Conservation (phyloP, 2,329 filamentous ascomycete genomes). For the Fusarium staphyleae region DNA sequence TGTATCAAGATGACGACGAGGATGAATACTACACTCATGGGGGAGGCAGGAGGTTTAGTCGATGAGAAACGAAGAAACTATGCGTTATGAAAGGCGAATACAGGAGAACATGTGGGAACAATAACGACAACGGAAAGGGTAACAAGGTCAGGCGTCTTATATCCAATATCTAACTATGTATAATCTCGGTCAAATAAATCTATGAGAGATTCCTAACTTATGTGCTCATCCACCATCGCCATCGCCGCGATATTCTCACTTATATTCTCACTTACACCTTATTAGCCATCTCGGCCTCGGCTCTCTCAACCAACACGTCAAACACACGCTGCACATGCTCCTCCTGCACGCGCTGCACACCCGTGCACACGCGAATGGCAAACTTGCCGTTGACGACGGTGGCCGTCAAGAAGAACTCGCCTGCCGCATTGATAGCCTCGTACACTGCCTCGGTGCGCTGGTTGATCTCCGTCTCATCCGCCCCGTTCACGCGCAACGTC, state of each 20-base stretch:
- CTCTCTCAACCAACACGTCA: conserved; percentile 70
- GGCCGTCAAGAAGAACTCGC: conserved; percentile 83
- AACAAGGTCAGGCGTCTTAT: neutral
- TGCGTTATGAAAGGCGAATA: conserved; percentile 4
- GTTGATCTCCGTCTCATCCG: conserved; percentile 63
- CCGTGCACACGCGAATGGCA: conserved; percentile 82
- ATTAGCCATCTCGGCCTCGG: conserved; percentile 52
- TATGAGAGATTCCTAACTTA: no score
- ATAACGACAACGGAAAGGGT: neutral
- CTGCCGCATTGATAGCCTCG: conserved; percentile 74
- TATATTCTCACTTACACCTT: conserved; percentile 3
- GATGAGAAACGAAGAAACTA: neutral
- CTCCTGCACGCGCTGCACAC: conserved; percentile 69
- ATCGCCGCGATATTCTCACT: neutral
- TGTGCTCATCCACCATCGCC: neutral
- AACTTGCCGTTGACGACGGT: conserved; percentile 76
- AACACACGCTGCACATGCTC: conserved; percentile 79
- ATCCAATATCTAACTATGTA: no score
- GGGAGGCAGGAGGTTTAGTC: conserved; percentile 20
- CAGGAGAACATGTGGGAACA: neutral
- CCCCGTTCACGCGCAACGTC: conserved; percentile 68
- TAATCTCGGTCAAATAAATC: no score
- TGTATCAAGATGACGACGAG: conserved; percentile 3
- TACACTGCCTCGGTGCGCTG: conserved; percentile 76
- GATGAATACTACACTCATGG: conserved; percentile 21